These are phyloP conservation scores for Trichophyton benhamiae DNA, from an alignment of 2,329 filamentous ascomycete genomes.

Conservation along the genomic window DNA sequence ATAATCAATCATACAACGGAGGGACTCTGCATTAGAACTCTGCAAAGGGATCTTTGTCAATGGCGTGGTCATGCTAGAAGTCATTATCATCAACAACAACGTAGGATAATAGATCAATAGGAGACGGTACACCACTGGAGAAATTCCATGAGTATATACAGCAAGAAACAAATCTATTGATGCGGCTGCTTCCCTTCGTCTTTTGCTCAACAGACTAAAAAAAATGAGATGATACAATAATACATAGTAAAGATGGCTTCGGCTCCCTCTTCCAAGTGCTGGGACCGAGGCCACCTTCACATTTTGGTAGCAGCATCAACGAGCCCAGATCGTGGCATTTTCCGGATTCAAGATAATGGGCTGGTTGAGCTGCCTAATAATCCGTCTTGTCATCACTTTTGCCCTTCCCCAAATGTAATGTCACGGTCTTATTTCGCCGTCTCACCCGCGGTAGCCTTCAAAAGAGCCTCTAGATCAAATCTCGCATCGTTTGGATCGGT, in stretches of 20 bases:
- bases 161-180: slow-evolving; percentile 30
- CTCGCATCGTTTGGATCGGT: slow-evolving; percentile 72
- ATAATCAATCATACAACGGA: not conserved
- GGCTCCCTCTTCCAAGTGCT: slow-evolving; percentile 17
- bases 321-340: slow-evolving; percentile 1
- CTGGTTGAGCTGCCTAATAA: not conserved
- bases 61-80: not conserved
- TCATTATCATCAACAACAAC: not conserved
- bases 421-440: slow-evolving; percentile 3
- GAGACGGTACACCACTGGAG: not conserved
- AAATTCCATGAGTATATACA: slow-evolving; percentile 6
- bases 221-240: slow-evolving; percentile 29
- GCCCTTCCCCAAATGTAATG: not conserved
- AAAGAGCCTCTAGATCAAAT: slow-evolving; percentile 82
- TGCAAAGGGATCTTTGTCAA: not conserved
- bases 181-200: slow-evolving; percentile 18
- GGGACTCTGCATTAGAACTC: not conserved
- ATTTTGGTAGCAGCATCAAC: not conserved
- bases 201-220: slow-evolving; percentile 19
- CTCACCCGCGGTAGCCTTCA: slow-evolving; percentile 50
- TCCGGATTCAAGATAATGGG: not conserved
- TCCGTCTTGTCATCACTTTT: not conserved
- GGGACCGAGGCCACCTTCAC: slow-evolving; percentile 20
- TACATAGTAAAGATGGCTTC: slow-evolving; percentile 17
- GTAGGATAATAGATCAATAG: not conserved